Evolutionary conservation across 2,329 filamentous ascomycete genomes (phyloP), one percentile per base, ranked within the genome.

Genomic region (Didymella lethalis): DNA sequence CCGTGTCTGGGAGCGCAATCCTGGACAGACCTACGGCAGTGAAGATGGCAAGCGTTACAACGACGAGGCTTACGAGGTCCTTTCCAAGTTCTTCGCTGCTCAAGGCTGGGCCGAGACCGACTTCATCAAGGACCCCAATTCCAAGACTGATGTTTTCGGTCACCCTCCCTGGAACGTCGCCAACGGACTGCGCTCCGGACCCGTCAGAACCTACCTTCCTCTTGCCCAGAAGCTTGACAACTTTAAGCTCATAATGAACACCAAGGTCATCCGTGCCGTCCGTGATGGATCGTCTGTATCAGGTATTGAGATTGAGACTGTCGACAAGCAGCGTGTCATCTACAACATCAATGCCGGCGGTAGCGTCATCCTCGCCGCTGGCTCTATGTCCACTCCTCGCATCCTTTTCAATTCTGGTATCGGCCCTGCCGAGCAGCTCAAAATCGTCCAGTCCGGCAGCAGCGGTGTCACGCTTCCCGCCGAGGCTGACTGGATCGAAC

Each of bases 1-100:
- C n/a, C 83, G 86, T 40, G 84, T 90, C n/a, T 92, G 90, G 70
- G 78, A 81, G 31, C 83, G 88, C n/a, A 91, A 91, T 61, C 89
- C 89, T 0, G 89, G 89, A 41, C 90, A 88, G 0, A 85, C 84
- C 32, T 78, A 80, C 48, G 88, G 90, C 0, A 91, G 88, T 1
- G 79, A 80, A 65, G 88, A 93, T 66, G 86, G 86, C 43, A 78
- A 86, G 64, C 81, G 85, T 34, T 91, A 91, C 73, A 80, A 87
- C 11, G 84, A 88, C 54, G 81, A 86, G 54, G 86, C 88, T 2
- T 91, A 87, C 71, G 78, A 86, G 49, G 80, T 89, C n/a, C 77
- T 92, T 11, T 82, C 84, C 26, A 75, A 80, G 46, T 89, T 88
- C 26, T 81, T 92, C 20, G 77, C 77, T 26, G 77, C 79, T 8